Evolutionary conservation across 129 eudicot species (phyloP).

Genomic region (Lactuca sativa): DNA sequence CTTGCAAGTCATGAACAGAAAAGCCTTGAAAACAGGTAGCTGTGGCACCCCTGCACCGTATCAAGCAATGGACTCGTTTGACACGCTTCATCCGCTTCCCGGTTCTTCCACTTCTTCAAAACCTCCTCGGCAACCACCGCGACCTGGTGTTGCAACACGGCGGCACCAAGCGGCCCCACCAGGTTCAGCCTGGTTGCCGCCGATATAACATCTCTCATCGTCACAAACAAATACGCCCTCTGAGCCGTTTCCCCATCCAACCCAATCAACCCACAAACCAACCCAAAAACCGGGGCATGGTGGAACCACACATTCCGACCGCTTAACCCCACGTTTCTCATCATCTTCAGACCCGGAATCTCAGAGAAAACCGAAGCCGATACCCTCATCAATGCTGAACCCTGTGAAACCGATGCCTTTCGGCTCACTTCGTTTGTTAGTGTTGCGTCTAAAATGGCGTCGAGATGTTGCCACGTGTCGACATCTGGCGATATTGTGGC

Average conservation of each 20-base stretch:
- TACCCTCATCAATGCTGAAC: conserved; percentile 80
- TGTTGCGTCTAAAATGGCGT: conserved; percentile 61
- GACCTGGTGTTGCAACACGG: conserved; percentile 78
- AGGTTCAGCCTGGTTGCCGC: conserved; percentile 90
- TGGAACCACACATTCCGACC: conserved; percentile 50
- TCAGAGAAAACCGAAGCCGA: conserved; percentile 74
- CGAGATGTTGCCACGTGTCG: conserved; percentile 65
- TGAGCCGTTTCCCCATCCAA: conserved; percentile 63
- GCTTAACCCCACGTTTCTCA: conserved; percentile 55
- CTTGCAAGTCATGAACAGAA: conserved; percentile 63
- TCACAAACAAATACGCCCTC: conserved; percentile 70
- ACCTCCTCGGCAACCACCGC: conserved; percentile 60
- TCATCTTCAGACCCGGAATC: conserved; percentile 57
- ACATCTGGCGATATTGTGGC: conserved; percentile 48
- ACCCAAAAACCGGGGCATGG: conserved; percentile 89
- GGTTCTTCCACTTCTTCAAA: conserved; percentile 72
- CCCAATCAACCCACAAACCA: conserved; percentile 77
- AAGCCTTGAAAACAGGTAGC: conserved; percentile 90
- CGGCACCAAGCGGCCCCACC: conserved; percentile 87
- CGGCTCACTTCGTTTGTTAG: conserved; percentile 79
- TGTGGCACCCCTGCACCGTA: conserved; percentile 89
- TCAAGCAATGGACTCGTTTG: conserved; percentile 92
- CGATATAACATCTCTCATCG: conserved; percentile 81
- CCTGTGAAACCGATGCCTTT: conserved; percentile 82
- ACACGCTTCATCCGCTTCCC: conserved; percentile 75